A percentile compares a stretch with the other conserved stretches of the same genome.
Conservation (phyloP, 306 rosid species). For the Quercus aquifolioides region DNA sequence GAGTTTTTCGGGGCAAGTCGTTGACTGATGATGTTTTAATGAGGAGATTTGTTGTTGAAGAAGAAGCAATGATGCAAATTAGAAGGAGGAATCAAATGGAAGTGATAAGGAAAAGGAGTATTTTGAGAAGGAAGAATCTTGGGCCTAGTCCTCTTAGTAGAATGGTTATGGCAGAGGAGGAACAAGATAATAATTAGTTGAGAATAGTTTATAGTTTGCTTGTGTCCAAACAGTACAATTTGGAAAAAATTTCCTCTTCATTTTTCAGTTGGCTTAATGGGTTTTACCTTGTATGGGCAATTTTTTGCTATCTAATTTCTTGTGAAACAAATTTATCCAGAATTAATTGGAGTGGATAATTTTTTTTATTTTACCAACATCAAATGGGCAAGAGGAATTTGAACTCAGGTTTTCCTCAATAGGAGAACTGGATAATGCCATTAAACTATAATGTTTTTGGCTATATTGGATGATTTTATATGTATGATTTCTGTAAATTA, state of each 20-base stretch:
- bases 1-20: constrained; percentile 83
- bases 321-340: neutral
- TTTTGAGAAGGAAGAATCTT: constrained; percentile 62
- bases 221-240: constrained; percentile 20
- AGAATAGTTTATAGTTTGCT: constrained; percentile 3
- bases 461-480: neutral
- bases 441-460: too few relatives aligned
- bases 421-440: too few relatives aligned
- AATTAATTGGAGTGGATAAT: neutral
- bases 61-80: constrained; percentile 96
- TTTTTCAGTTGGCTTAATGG: neutral
- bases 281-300: neutral
- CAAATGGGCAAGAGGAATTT: too few relatives aligned
- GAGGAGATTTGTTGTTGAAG: constrained; percentile 88
- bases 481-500: neutral
- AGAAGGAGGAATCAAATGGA: constrained; percentile 90
- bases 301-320: neutral
- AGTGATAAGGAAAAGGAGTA: constrained; percentile 61
- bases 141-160: constrained; percentile 90
- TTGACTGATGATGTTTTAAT: constrained; percentile 87
- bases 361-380: too few relatives aligned
- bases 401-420: too few relatives aligned
- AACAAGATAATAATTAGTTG: neutral
- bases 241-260: constrained; percentile 3
- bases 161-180: constrained; percentile 60